Base-by-base conservation (phyloP, 768 basidiomycete species). In the Leucogyrophana mollusca region DNA sequence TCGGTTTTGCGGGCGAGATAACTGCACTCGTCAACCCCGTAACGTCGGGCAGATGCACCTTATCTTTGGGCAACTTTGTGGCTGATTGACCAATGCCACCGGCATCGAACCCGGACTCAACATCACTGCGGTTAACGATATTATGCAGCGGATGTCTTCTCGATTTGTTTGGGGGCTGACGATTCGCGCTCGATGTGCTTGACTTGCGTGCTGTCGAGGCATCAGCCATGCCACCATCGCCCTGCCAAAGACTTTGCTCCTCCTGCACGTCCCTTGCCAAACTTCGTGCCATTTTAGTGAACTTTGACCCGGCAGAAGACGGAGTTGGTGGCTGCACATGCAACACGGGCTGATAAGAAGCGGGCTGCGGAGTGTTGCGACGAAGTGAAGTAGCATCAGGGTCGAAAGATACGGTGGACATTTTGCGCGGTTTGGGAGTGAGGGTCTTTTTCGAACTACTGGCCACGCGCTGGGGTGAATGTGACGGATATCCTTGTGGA, bases 1-100 rank as follows among this genome's bases (percentile, higher is more conserved):
- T 73, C 3, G 67, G 67, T 52, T 79, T 85, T 1, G 80, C 79
- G 1, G 91, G 90, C 4, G 86, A 86, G 42, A 80, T 79, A 11
- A 91, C 82, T 0, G 86, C 90, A 35, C 74, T 83, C 0, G 88
- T 93, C 9, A 93, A 62, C 0, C 90, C 91, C 7, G 91, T 94
- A 4, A 94, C 81, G 55, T 93, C 91, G 1, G 90, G 90, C 2
- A 91, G 68, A 40, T 83, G 77, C 16, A 90, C 60, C 25, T 73
- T 73, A 22, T 67, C 68, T 40, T 59, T 64, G 40, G 60, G 67
- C 9, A 56, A 52, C 45, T 50, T 60, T 50, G 52, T 59, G 3
- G 50, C 39, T 37, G 46, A 11, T 13, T 44, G 54, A 30, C n/a
- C 46, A 21, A 49, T 47, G 13, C 50, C 46, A 16, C 45, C 37